These are phyloP conservation scores for Fusarium stilboides DNA, from an alignment of 2,329 filamentous ascomycete genomes.

Conservation along the genomic window DNA sequence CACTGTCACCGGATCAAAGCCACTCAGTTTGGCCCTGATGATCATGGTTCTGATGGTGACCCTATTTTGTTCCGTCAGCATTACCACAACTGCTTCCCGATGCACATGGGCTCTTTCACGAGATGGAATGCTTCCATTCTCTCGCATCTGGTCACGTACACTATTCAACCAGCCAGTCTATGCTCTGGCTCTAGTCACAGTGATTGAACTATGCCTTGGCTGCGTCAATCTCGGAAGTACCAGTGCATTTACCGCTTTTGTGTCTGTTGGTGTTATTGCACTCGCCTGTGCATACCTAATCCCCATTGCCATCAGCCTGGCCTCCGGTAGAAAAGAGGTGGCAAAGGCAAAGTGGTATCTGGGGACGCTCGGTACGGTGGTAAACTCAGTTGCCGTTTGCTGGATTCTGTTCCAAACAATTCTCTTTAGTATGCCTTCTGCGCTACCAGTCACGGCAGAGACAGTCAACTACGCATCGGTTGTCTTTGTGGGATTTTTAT, in stretches of 20 bases:
- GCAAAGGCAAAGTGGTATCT: neutral
- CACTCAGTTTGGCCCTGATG: neutral
- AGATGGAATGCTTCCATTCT: neutral
- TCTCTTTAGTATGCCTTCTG: neutral
- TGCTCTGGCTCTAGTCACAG: neutral
- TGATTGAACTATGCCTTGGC: neutral
- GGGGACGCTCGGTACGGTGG: neutral
- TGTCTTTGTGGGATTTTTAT: neutral
- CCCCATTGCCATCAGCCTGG: neutral
- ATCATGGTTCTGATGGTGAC: neutral
- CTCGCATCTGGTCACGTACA: neutral
- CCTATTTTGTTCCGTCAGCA: neutral
- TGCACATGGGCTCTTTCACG: neutral
- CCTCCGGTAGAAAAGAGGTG: neutral
- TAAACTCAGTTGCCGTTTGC: neutral
- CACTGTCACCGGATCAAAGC: neutral
- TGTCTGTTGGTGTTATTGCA: neutral
- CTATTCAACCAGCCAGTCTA: neutral
- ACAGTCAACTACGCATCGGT: neutral
- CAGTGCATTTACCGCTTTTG: slow-evolving; percentile 11
- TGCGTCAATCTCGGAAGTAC: slow-evolving; percentile 4
- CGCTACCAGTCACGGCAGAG: neutral
- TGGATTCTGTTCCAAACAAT: neutral
- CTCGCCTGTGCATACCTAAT: slow-evolving; percentile 1
- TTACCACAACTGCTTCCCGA: neutral